Base-by-base conservation (phyloP, 2,329 filamentous ascomycete species). In the Escovopsis weberi region DNA sequence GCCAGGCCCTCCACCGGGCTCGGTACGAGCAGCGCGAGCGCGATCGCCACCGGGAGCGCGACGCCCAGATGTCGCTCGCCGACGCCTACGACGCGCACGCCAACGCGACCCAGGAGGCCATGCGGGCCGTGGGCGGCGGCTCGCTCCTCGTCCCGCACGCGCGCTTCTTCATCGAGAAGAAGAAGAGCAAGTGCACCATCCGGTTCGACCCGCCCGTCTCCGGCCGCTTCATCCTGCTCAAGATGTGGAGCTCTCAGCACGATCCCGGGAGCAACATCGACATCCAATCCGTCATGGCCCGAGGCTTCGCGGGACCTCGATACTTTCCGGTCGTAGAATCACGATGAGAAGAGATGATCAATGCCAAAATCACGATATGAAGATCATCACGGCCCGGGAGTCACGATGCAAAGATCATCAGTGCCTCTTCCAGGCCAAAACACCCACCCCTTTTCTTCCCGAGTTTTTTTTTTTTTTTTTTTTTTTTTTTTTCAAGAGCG, bases 111-210 rank as follows among this genome's bases (percentile, higher is more conserved):
- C 73, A 77, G 47, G 74, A 77, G 53, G 69, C 73, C 28, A 7
- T 9, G 8, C 8, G 28, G 28, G 72, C 72, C 2, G 72, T 74
- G 2, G 73, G 73, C 4, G 73, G 72, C 26, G 72, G 73, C 26
- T 72, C 74, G 37, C 63, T 85, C 4, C 70, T 88, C 60, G 69
- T 70, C 32, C 85, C 85, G 0, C 78, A 86, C 59, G 85, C 86
- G 2, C 75, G 77, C 26, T 95, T 96, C 62, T 82, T 80, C 55
- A 93, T 95, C 43, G 80, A 83, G 54, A 76, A 79, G 58, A 75
- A 82, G 52, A 88, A 86, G 65, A 85, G 78, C 64, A 86, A 82
- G 60, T 89, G 91, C 52, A 87, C 81, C 12, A 82, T 96, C 53
- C 80, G 77, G 45, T 95, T 96, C 52, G 77, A 88, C 52, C 83